phyloP scores from a whole-genome alignment of 176 grass and related monocot species.

The Zea mays region Zm-B73-REFERENCE-NAM-5.0 NC_050101.1:165257501-165258000 shows the following conservation, averaged over 20 bases:
- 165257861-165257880: neutral
- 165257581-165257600: neutral
- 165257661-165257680: slow-evolving; percentile 1
- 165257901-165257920: slow-evolving; percentile 56
- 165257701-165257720: slow-evolving; percentile 5
- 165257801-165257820: slow-evolving; percentile 9
- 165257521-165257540: neutral
- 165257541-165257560: neutral
- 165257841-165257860: neutral
- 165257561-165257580: neutral
- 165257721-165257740: neutral
- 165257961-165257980: slow-evolving; percentile 32
- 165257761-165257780: slow-evolving; percentile 21
- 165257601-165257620: neutral
- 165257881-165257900: slow-evolving; percentile 27
- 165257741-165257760: neutral
- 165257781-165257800: slow-evolving; percentile 2
- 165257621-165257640: neutral
- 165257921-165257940: slow-evolving; percentile 81
- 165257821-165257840: slow-evolving; percentile 2
- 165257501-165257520: neutral
- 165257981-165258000: slow-evolving; percentile 57
- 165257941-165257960: slow-evolving; percentile 70
- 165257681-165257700: neutral
- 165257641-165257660: neutral